Evolutionary conservation across 2,329 filamentous ascomycete species (phyloP), one percentile per base, ranked within the genome.

Genomic region (Bipolaris oryzae): DNA sequence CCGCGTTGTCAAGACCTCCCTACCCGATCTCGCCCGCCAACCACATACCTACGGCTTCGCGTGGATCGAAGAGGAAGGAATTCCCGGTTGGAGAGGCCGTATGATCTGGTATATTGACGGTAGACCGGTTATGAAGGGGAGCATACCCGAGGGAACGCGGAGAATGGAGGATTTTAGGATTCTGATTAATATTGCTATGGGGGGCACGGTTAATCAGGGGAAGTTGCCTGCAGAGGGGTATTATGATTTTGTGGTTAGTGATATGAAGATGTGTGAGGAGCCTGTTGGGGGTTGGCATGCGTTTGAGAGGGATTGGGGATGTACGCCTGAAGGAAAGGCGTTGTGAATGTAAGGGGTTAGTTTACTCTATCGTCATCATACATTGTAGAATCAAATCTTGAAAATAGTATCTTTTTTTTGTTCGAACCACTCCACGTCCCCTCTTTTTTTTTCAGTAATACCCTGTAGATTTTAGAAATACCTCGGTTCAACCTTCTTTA

Each of bases 101-200:
- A 74, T 85, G 71, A 70, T 87, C 1, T 87, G 85, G 85, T 86
- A 85, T 64, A 82, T 87, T 51, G 84, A 87, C 62, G 83, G 83
- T 0, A 70, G 74, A 33, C 77, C 83, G 0, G 81, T 86, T 1
- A 87, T 87, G 84, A 85, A 82, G 72, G 83, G 78, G 0, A 64
- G 70, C 2, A 82, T 85, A 21, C 85, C 85, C 0, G 62, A 67
- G 1, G 83, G 84, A 0, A 85, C 82, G 2, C 74, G 85, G 11
- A 77, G 80, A 5, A 78, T 87, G 72, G 79, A 81, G 53, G 84
- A 87, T 23, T 86, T 81, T 73, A 80, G 79, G 16, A 74, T 87
- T 7, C 71, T 87, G 57, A 78, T 87, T 16, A 87, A 87, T 55
- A 78, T 87, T n/a, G 85, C 85, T 1, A 86, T 87, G 81, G 85